Conservation (phyloP, 768 basidiomycete genomes). For the Filobasidium wieringae region DNA sequence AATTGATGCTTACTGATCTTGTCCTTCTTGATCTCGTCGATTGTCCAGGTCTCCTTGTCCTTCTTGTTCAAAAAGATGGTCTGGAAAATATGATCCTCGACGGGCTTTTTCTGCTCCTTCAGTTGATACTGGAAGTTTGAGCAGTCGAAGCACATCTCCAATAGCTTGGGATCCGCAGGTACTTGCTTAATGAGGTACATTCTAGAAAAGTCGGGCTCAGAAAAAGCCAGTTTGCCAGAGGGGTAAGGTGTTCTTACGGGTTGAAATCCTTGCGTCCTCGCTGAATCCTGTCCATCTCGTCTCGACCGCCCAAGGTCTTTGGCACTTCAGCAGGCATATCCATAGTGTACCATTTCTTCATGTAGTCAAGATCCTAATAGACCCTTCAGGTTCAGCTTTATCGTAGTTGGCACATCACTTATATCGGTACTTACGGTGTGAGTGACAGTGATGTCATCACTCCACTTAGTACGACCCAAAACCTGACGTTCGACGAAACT, state of each 20-base stretch:
- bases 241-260: constrained; percentile 25
- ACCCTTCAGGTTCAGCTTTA: background rate
- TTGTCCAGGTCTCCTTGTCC: constrained; percentile 38
- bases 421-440: constrained; percentile 37
- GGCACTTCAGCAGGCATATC: constrained; percentile 35
- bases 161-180: constrained; percentile 30
- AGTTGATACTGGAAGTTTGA: constrained; percentile 37
- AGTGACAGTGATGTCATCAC: constrained; percentile 45
- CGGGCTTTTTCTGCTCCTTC: constrained; percentile 24
- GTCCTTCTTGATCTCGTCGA: constrained; percentile 39
- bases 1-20: constrained; percentile 36
- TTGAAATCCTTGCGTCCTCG: constrained; percentile 37
- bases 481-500: constrained; percentile 41
- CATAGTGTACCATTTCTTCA: constrained; percentile 38
- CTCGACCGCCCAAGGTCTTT: constrained; percentile 33
- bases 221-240: background rate
- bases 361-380: constrained; percentile 38
- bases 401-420: background rate
- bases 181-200: constrained; percentile 43
- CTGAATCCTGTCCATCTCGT: constrained; percentile 34
- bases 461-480: constrained; percentile 44
- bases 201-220: constrained; percentile 12
- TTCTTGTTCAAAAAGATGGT: constrained; percentile 43
- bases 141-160: constrained; percentile 42
- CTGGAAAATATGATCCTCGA: constrained; percentile 42